phyloP scores from a whole-genome alignment of 352 stramenopile genomes.

The Globisporangium alternatum region DNA sequence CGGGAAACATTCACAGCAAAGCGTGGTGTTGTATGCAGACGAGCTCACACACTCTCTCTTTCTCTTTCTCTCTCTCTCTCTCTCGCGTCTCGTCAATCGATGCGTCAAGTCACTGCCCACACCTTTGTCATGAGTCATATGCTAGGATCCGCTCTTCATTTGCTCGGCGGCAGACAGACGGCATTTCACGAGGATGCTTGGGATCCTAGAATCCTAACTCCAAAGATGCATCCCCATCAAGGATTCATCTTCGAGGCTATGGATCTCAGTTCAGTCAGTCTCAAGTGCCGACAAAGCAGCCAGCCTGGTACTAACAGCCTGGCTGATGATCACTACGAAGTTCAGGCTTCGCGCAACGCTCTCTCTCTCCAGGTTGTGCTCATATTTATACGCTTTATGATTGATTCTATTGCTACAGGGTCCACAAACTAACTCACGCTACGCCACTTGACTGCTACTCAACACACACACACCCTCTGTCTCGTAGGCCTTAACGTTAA shows the following conservation, averaged over 20 bases:
- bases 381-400: neutral
- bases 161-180: neutral
- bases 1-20: too few species aligned
- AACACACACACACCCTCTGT: neutral
- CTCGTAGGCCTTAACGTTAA: too few species aligned
- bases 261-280: neutral
- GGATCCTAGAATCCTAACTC: too few species aligned
- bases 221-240: neutral
- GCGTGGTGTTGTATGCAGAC: too few species aligned
- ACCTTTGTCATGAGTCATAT: neutral
- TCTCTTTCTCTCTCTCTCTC: too few species aligned
- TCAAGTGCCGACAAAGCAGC: neutral
- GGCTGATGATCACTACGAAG: neutral
- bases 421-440: neutral
- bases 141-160: neutral
- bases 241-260: neutral
- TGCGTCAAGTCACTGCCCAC: neutral
- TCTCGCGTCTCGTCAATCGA: neutral
- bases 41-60: too few species aligned
- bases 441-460: neutral
- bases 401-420: neutral
- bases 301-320: neutral
- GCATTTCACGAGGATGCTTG: neutral
- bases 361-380: neutral
- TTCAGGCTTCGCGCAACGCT: neutral